Evolutionary conservation across 495 filamentous ascomycete genomes (phyloP).

Genomic region (Daldinia decipiens): DNA sequence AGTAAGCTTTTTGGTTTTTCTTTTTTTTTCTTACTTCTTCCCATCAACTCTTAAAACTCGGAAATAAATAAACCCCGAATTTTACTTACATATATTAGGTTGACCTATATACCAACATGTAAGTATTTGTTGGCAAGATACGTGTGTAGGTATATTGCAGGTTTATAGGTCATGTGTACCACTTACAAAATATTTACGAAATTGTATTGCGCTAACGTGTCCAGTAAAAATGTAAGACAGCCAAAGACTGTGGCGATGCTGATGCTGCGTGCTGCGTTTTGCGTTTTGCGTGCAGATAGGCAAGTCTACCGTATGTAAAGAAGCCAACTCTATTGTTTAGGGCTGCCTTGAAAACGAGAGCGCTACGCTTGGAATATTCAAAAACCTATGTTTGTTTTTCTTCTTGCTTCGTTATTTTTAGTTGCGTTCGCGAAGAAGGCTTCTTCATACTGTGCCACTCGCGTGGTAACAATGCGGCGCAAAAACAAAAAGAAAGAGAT

Average conservation of each 20-base stretch:
- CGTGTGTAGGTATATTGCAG: background rate
- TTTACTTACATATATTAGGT: background rate
- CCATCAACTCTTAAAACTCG: background rate
- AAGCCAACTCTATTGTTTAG: background rate
- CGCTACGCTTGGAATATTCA: constrained; percentile 1
- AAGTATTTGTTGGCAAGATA: constrained; percentile 6
- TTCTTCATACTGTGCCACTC: constrained; percentile 37
- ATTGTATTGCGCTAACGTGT: constrained; percentile 8
- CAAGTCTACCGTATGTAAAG: background rate
- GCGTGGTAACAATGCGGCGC: constrained; percentile 32
- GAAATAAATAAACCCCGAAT: background rate
- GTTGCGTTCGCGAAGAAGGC: constrained; percentile 17
- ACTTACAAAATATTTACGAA: constrained; percentile 27
- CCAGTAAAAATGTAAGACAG: constrained; percentile 10
- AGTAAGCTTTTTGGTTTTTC: background rate
- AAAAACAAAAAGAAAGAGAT: constrained; percentile 5
- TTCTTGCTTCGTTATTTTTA: constrained; percentile 31
- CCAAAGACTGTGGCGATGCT: constrained; percentile 18
- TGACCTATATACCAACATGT: constrained; percentile 12
- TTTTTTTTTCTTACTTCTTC: background rate
- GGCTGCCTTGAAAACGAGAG: background rate
- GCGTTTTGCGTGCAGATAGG: constrained; percentile 3
- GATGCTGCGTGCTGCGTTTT: too few relatives aligned
- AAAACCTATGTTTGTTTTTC: constrained; percentile 10
- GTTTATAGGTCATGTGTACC: constrained; percentile 17